Evolutionary conservation across 352 stramenopile genomes (phyloP), one percentile per base, ranked within the genome.

Genomic region (Chrysophaeum taylorii): DNA sequence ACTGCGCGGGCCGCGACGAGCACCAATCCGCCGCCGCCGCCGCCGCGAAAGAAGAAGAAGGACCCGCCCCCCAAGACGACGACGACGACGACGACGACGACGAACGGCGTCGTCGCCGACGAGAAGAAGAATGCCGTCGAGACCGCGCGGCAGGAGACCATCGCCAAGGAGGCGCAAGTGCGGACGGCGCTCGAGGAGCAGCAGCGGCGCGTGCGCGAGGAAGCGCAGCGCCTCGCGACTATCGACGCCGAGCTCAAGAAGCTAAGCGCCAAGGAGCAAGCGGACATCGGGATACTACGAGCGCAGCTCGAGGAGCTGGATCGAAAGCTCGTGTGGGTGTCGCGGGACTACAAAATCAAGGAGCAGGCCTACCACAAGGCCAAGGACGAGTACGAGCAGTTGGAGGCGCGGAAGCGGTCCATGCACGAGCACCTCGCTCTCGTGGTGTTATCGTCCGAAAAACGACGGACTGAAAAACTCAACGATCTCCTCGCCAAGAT

Each of bases 371-470:
- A 66, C 57, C 18, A 33, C 33, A 45, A 16, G 57, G 57, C 57
- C 16, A 42, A 45, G 15, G 35, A 66, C 12, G 35, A 31, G 5
- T 2, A 14, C 33, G 57, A 66, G 35, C 9, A 31, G 4, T 5
- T 35, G 14, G 16, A 27, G 9, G 57, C 12, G 12, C 27, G 31
- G 2, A 66, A 66, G 57, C 31, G 57, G 4, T 14, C 7, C 5
- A 66, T 66, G 36, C 31, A 66, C 31, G 57, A 66, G 36, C 36
- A 41, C 14, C 31, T 66, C 33, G 36, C 57, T 9, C 35, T 66
- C 12, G 7, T 66, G 14, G 57, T 66, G 2, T 36, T 66, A 2
- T 45, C 33, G 12, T 66, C 57, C 33, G 57, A 42, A 18, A 41
- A 45, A 36, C 57, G 57, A 9, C 41, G 45, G 36, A 36, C 41